Evolutionary conservation across 331 rosid genomes (phyloP), one percentile per base, ranked within the genome.

Genomic region (Prunus yedoensis): DNA sequence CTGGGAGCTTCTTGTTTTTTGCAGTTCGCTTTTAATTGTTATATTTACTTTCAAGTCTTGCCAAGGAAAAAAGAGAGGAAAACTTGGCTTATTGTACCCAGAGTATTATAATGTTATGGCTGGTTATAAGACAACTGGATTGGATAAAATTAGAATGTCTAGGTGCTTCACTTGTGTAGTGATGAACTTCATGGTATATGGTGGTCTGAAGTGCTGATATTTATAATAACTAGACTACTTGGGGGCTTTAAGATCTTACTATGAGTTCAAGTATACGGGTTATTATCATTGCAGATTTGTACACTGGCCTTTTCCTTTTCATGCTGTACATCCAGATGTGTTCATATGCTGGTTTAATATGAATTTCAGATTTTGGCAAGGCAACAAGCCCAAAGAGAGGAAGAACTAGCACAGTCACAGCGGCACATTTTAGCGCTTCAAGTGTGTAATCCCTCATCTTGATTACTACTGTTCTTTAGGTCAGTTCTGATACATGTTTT

Each of bases 381-480:
- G 89, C 99, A 92, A 86, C 99, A 95, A 86, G 99, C 97, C 21
- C 99, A 95, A 74, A 89, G 97, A 79, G 99, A 92, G 85, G 99
- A 95, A 81, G 97, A 95, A 80, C 85, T 95, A 73, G 84, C 96
- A 80, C 96, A 90, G 73, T 90, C 99, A 49, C 99, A 95, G 80
- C 87, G 97, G 79, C 99, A 95, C 79, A 95, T 95, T 72, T 87
- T 92, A 78, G 97, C 97, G n/a, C 99, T 95, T 85, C 97, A 92
- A 85, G 99, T 94, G 82, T 74, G 93, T 83, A 65, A 64, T 51
- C 38, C n/a, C 74, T 16, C 47, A 45, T 78, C 38, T 51, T 46
- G 66, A 71, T 56, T n/a, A 60, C 70, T 57, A 73, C 35, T 70
- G 57, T 60, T 53, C 64, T 73, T 54, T 65, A 38, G 63, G 66